Evolutionary conservation across 148 eudicot genomes (phyloP), one percentile per base, ranked within the genome.

Genomic region (Chenopodium formosanum): DNA sequence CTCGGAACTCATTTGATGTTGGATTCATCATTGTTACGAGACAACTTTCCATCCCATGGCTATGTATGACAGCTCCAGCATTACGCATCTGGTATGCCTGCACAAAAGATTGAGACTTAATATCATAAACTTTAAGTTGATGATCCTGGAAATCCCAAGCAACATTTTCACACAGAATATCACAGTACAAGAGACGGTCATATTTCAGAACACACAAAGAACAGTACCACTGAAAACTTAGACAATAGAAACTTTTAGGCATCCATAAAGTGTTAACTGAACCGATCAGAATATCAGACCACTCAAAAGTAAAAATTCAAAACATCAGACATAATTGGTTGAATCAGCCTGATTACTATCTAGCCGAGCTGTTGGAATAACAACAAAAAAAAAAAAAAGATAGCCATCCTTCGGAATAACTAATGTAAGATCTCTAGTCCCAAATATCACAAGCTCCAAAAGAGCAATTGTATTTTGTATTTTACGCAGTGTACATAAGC

Each of bases 11-110:
- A 89, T 94, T 96, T 29, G 94, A 81, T 66, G 84, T 78, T 46
- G 98, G 99, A 77, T 96, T 85, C 83, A 96, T 85, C 99, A 96
- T 94, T 70, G 99, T 94, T 58, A 90, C 98, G 2, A 96, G 79
- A 82, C 99, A 96, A 77, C 95, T 92, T 87, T 96, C 99, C 93
- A 94, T 92, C 48, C 99, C 99, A 84, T 96, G 99, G 78, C 99
- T 96, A 86, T 96, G 99, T 84, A 96, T 96, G 62, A 91, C 92
- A 80, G 98, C 92, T 81, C 99, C 99, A 84, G 98, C 98, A 90
- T 90, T 93, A 82, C 98, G 88, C 97, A 90, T 91, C 47, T 91
- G 85, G 83, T 91, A 96, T 78, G 94, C 98, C 99, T 96, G 91
- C 77, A 80, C 77, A 80, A 83, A 76, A 53, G 27, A 81, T 65